Percentiles rank a stretch among this genome's conserved stretches.
Evolutionary conservation across 2,329 filamentous ascomycete species (phyloP).

Genomic region (Neoarthrinium moseri): DNA sequence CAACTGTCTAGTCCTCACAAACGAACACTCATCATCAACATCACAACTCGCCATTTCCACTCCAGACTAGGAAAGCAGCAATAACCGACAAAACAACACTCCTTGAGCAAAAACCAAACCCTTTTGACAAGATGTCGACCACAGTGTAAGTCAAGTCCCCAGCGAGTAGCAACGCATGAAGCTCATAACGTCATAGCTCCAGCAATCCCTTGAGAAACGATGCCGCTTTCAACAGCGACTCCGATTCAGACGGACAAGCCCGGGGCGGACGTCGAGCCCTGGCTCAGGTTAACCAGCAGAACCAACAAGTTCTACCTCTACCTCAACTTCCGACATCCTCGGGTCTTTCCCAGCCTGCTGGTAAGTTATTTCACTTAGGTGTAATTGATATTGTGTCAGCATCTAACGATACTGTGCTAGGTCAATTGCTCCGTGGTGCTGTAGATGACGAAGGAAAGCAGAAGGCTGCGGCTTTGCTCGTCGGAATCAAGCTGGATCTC

Average conservation of each 20-base stretch:
- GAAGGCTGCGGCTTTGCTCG: conserved; percentile 56
- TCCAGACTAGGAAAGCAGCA: too few species aligned
- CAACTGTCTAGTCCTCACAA: not conserved
- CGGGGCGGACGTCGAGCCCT: conserved; percentile 22
- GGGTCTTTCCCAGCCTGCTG: conserved; percentile 35
- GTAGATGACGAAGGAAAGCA: conserved; percentile 56
- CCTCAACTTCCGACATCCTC: conserved; percentile 33
- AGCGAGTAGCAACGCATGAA: too few species aligned
- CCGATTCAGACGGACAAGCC: conserved; percentile 34
- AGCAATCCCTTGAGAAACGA: conserved; percentile 27
- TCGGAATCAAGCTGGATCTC: conserved; percentile 63
- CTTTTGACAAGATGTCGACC: too few species aligned
- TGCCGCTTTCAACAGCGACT: conserved; percentile 30
- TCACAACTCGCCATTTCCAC: not conserved
- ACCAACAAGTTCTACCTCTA: conserved; percentile 11
- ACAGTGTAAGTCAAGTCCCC: conserved; percentile 23
- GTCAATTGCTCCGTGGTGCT: conserved; percentile 55
- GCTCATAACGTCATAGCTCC: conserved; percentile 18
- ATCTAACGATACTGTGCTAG: conserved; percentile 25
- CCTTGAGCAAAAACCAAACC: too few species aligned
- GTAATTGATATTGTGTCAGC: not conserved
- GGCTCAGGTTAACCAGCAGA: conserved; percentile 11
- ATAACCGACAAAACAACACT: too few species aligned
- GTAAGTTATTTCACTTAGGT: not conserved
- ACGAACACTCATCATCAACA: not conserved